Base-by-base conservation (phyloP, 208 protist genomes). In the Endotrypanum monterogeii region DNA sequence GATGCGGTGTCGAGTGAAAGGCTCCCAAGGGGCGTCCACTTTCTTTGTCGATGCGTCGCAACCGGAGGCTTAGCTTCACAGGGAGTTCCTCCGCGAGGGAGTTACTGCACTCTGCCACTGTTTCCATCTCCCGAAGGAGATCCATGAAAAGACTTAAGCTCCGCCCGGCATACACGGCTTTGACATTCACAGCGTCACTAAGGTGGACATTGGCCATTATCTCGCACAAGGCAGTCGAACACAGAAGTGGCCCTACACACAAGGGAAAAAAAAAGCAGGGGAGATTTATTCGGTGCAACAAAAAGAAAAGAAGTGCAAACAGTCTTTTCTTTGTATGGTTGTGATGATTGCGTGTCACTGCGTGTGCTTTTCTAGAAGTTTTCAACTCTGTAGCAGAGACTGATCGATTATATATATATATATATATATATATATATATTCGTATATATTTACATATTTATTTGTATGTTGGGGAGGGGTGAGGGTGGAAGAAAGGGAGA, bases 101-200 rank as follows among this genome's bases (percentile, higher is more conserved):
- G 55, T 72, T 57, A 32, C 62, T 25, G 56, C 76, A 80, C 55
- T 52, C 28, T 16, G 65, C 69, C 28, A 80, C 55, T 18, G 68
- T 39, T 11, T 35, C 65, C n/a, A 54, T 39, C 35, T 16, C 30
- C 12, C 25, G 65, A 39, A 30, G 25, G 70, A 76, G 69, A 56
- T 73, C 58, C 25, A 76, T 73, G 56, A 80, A 80, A 20, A 80
- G 70, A 14, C 65, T 76, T n/a, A 80, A 35, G 39, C 63, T 73
- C 30, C 67, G 69, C 58, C 46, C 76, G 2, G 76, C 50, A 44
- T 76, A 80, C 35, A 80, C 50, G 55, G 54, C 73, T 63, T 67
- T 48, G 18, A 80, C 69, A 52, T 80, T 80, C 30, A 60, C 63
- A 4, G 76, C 67, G 74, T 76, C 30, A 30, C 48, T 16, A 18